Percentiles rank a stretch among this genome's conserved stretches.
phyloP scores from a whole-genome alignment of 306 rosid genomes.

The Casuarina equisetifolia region DNA sequence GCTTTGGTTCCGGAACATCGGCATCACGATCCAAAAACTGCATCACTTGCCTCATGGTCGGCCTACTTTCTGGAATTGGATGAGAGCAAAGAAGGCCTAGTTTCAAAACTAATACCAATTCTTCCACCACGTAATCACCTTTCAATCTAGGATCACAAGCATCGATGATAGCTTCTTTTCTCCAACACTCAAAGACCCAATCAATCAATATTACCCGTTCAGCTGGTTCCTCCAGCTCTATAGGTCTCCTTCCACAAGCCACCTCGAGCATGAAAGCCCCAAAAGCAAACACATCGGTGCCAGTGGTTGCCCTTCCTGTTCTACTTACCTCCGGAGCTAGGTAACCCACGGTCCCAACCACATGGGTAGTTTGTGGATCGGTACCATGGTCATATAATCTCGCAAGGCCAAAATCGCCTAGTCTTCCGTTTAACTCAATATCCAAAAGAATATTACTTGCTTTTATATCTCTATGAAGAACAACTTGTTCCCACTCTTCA shows the following conservation, averaged over 20 bases:
- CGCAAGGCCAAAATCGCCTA: conserved; percentile 46
- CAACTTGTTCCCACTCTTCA: conserved; percentile 36
- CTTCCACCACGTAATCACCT: conserved; percentile 27
- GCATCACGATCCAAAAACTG: conserved; percentile 39
- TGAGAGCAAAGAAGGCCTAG: conserved; percentile 42
- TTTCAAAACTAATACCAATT: conserved; percentile 52
- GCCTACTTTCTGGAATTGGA: too few species aligned
- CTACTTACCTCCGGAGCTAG: too few species aligned
- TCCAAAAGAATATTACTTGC: conserved; percentile 23
- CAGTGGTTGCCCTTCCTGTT: neutral
- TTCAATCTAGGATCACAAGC: conserved; percentile 51
- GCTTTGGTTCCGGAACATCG: too few species aligned
- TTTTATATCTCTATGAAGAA: too few species aligned
- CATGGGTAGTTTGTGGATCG: too few species aligned
- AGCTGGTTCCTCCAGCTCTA: too few species aligned
- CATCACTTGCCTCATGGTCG: conserved; percentile 9
- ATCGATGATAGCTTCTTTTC: conserved; percentile 28
- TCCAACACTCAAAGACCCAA: too few species aligned
- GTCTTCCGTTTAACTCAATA: conserved; percentile 53
- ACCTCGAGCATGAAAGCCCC: conserved; percentile 71
- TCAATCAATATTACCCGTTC: too few species aligned
- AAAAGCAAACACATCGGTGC: conserved; percentile 62
- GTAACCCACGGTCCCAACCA: too few species aligned
- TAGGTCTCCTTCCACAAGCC: conserved; percentile 25
- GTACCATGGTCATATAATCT: too few species aligned